A percentile compares a stretch with the other conserved stretches of the same genome.
These are phyloP conservation scores for Globisporangium camurandrum DNA, from an alignment of 352 stramenopile genomes.

Conservation along the genomic window DNA sequence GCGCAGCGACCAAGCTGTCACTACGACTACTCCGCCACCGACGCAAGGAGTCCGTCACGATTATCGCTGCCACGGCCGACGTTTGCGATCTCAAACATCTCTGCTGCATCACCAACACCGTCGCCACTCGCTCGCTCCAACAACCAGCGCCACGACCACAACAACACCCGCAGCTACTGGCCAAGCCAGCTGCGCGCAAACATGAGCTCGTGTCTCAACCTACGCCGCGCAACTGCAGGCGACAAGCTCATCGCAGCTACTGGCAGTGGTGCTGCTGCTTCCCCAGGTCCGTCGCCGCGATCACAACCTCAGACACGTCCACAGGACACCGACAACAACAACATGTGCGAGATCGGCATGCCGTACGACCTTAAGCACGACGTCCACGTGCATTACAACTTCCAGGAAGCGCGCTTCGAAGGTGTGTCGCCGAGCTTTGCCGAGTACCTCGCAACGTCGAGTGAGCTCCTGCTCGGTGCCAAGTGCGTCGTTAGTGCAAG, in stretches of 20 bases:
- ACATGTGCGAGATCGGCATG: constrained; percentile 53
- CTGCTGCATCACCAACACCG: neutral
- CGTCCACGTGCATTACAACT: constrained; percentile 86
- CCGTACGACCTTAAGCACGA: constrained; percentile 77
- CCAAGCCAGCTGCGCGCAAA: constrained; percentile 7
- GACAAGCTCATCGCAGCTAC: neutral
- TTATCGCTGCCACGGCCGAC: constrained; percentile 1
- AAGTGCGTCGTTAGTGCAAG: too few relatives aligned
- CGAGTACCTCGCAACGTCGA: constrained; percentile 41
- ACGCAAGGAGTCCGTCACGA: too few relatives aligned
- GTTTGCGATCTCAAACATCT: constrained; percentile 9
- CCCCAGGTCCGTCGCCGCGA: neutral
- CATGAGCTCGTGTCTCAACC: constrained; percentile 33
- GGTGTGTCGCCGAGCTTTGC: constrained; percentile 76
- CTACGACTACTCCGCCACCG: neutral
- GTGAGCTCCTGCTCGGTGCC: constrained; percentile 3
- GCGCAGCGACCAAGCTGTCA: neutral
- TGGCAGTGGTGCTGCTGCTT: too few relatives aligned
- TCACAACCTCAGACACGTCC: neutral
- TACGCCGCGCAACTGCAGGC: constrained; percentile 1
- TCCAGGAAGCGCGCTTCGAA: constrained; percentile 77
- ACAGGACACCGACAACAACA: neutral
- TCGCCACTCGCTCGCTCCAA: neutral
- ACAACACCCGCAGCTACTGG: constrained; percentile 2
- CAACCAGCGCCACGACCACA: neutral